These are phyloP conservation scores for Rhizoclosmatium sp. DNA, from an alignment of 192 early-diverging fungal genomes.

Conservation along the genomic window DNA sequence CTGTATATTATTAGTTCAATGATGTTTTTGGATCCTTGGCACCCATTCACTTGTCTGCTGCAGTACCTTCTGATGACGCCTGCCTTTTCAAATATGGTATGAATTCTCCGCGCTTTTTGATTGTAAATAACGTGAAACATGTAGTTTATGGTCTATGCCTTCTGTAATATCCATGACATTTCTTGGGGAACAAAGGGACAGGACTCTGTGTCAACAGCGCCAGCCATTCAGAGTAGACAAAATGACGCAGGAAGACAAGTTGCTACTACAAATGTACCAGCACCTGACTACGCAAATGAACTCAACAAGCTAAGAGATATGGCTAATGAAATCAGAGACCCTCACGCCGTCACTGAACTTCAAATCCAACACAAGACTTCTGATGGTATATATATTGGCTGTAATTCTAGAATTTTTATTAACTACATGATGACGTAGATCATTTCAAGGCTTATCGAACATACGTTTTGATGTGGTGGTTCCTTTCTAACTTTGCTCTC, in stretches of 20 bases:
- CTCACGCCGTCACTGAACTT: constrained; percentile 63
- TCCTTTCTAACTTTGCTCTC: constrained; percentile 78
- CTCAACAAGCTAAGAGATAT: constrained; percentile 34
- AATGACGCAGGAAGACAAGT: constrained; percentile 18
- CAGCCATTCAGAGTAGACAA: constrained; percentile 30
- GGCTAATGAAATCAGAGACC: constrained; percentile 24
- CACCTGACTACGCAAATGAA: constrained; percentile 26
- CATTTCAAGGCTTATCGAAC: constrained; percentile 72
- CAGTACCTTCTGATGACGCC: constrained; percentile 59
- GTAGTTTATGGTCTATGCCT: constrained; percentile 57
- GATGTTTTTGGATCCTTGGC: constrained; percentile 63
- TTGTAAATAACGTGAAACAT: no score
- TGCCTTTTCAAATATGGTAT: constrained; percentile 58
- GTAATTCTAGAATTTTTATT: neutral
- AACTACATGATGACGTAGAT: constrained; percentile 67
- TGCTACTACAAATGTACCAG: constrained; percentile 10
- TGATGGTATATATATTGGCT: neutral
- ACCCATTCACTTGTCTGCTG: constrained; percentile 56
- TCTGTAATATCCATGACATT: constrained; percentile 66
- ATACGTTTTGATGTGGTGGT: constrained; percentile 63
- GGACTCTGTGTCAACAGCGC: constrained; percentile 35
- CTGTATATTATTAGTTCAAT: constrained; percentile 56
- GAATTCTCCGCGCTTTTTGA: constrained; percentile 47
- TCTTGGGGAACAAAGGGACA: constrained; percentile 72
- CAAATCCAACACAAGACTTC: neutral